Conservation (phyloP, 441 rosid genomes). For the Codiaeum variegatum region DNA sequence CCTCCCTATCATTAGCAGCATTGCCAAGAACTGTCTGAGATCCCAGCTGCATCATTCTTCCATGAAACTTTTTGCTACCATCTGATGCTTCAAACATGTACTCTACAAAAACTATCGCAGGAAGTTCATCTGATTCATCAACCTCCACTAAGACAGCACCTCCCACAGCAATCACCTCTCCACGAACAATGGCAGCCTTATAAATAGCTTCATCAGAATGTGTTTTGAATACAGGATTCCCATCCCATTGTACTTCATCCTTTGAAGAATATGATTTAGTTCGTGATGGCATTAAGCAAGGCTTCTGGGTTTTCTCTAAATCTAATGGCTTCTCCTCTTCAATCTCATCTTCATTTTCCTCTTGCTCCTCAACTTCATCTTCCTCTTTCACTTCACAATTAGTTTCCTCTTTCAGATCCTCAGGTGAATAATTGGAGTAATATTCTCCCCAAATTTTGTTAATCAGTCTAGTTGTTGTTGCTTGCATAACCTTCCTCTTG, state of each 20-base stretch:
- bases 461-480: constrained; percentile 72
- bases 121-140: constrained; percentile 39
- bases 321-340: constrained; percentile 28
- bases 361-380: constrained; percentile 48
- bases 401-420: constrained; percentile 45
- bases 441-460: constrained; percentile 85
- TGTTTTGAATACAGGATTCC: constrained; percentile 41
- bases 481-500: constrained; percentile 69
- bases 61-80: constrained; percentile 67
- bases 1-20: constrained; percentile 68
- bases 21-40: constrained; percentile 63
- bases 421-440: constrained; percentile 67
- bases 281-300: constrained; percentile 26
- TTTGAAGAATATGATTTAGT: constrained; percentile 30
- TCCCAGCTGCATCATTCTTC: constrained; percentile 57
- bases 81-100: constrained; percentile 63
- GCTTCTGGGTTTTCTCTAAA: constrained; percentile 26
- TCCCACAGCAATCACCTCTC: constrained; percentile 51
- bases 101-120: constrained; percentile 61
- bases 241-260: constrained; percentile 54
- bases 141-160: constrained; percentile 42
- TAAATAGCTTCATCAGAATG: constrained; percentile 50
- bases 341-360: constrained; percentile 37
- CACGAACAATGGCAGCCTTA: constrained; percentile 47
- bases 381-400: constrained; percentile 43